Evolutionary conservation across 495 filamentous ascomycete genomes (phyloP), one percentile per base, ranked within the genome.

Genomic region (Evernia prunastri): DNA sequence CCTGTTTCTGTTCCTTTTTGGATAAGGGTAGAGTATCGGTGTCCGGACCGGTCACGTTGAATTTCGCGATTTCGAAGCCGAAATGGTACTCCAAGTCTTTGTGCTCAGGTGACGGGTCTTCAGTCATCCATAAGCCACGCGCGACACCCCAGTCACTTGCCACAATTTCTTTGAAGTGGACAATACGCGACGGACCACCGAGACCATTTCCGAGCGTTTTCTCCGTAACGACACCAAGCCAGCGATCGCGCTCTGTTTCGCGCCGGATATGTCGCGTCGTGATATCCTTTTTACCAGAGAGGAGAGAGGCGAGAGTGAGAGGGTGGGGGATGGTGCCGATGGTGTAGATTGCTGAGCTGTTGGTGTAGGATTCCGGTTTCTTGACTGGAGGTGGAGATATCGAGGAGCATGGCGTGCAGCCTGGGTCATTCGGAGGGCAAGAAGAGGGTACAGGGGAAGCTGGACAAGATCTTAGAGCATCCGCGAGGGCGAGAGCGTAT

Each of bases 301-400:
- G 77, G 6, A 98, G 77, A 23, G 83, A 81, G 56, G 85, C 78
- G 13, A 91, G 76, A 13, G 92, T 96, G 75, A 89, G 96, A 0
- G 94, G 94, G 68, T 98, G 94, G 0, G 94, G 93, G 9, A 97
- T 85, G 11, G 85, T 88, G 68, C 87, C 91, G 67, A 97, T 90
- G 23, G 87, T 90, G 77, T 90, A 97, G 18, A 86, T 68, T 12
- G 77, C 78, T 2, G 84, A 80, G 13, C 79, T 82, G 70, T 91
- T 89, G 43, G 76, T 76, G 72, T 87, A 88, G 20, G 72, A 74
- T 4, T 79, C 68, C 1, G 84, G 84, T 12, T 84, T 87, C 40
- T 74, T 78, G 66, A 91, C 81, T 25, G 75, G 73, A 72, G 81
- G 75, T 1, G 84, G 80, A 36, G 82, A 79, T 10, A 79, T 75